Conservation (phyloP, 139 green algal genomes). For the Ettlia oleoabundans region DNA sequence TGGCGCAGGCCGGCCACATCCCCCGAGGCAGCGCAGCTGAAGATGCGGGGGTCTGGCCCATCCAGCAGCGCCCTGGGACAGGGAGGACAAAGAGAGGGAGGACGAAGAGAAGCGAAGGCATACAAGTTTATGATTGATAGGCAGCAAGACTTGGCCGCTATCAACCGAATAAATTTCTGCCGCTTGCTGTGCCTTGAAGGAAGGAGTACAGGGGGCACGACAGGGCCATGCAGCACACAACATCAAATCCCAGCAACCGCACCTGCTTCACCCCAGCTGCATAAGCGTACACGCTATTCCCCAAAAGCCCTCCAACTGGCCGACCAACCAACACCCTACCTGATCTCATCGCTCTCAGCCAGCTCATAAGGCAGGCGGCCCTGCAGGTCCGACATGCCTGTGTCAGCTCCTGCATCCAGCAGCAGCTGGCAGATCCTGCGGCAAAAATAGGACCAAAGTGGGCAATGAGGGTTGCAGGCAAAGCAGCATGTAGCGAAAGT, state of each 20-base stretch:
- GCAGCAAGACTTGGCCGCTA: too few species aligned
- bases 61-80: slow-evolving; percentile 55
- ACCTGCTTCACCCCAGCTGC: too few species aligned
- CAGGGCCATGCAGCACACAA: background rate
- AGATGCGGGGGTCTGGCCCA: slow-evolving; percentile 67
- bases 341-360: slow-evolving; percentile 58
- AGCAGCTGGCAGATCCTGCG: slow-evolving; percentile 52
- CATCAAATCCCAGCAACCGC: background rate
- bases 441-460: background rate
- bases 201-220: too few species aligned
- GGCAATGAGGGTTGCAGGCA: too few species aligned
- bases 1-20: slow-evolving; percentile 51
- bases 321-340: too few species aligned
- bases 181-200: too few species aligned
- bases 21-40: slow-evolving; percentile 44
- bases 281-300: background rate
- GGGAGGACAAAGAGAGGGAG: background rate
- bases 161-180: too few species aligned
- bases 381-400: slow-evolving; percentile 35
- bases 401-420: slow-evolving; percentile 52
- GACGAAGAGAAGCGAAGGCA: background rate
- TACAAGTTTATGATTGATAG: background rate
- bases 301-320: too few species aligned
- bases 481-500: background rate
- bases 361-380: slow-evolving; percentile 48